These are phyloP conservation scores for Rhizopus delemar DNA, from an alignment of 371 early-diverging fungal species.

Conservation along the genomic window DNA sequence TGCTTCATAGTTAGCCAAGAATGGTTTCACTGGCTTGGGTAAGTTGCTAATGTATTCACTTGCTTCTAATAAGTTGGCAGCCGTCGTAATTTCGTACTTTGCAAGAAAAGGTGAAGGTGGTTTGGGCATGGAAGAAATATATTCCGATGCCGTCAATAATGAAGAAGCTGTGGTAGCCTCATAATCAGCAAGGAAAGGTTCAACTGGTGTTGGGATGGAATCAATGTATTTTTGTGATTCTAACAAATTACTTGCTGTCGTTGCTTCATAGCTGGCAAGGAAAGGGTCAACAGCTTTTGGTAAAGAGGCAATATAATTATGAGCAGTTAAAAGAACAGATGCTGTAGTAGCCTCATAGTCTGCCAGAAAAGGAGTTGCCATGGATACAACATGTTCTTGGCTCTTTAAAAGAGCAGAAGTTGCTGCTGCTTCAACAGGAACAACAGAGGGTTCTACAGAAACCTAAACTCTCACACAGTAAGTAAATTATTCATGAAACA, in stretches of 20 bases:
- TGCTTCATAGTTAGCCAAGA: conserved; percentile 3
- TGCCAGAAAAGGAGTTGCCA: neutral
- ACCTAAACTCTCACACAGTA: neutral
- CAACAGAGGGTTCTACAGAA: conserved; percentile 1
- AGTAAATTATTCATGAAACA: neutral
- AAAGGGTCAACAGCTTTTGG: conserved; percentile 8
- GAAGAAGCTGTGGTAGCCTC: conserved; percentile 18
- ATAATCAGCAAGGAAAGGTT: conserved; percentile 7
- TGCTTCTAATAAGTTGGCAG: conserved; percentile 2
- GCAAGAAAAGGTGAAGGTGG: neutral
- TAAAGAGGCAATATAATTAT: conserved; percentile 1
- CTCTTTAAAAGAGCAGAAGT: conserved; percentile 5
- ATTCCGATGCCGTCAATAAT: neutral
- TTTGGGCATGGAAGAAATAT: conserved; percentile 4
- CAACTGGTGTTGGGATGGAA: neutral
- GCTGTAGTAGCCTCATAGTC: conserved; percentile 9
- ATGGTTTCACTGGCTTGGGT: neutral
- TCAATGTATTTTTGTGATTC: neutral
- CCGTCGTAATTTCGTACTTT: conserved; percentile 5
- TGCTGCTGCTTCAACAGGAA: neutral
- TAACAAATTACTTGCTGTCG: neutral
- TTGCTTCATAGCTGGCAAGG: conserved; percentile 15
- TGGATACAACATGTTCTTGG: neutral
- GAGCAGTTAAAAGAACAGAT: neutral
- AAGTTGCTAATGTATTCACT: neutral